Evolutionary conservation across 176 grass and related monocot genomes (phyloP).

Genomic region (Dactylis glomerata): DNA sequence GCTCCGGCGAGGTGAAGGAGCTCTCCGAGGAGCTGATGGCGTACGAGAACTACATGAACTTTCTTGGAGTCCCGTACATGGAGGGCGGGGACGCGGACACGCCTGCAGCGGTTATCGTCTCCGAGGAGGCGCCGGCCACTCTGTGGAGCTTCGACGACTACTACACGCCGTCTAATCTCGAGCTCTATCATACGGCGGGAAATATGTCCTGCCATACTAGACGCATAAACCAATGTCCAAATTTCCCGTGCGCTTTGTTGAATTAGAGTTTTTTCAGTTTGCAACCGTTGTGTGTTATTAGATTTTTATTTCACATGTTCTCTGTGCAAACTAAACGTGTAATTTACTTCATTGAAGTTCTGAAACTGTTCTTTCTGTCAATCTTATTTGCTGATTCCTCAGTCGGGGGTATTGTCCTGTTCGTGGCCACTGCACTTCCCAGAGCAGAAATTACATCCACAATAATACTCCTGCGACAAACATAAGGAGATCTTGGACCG

Average conservation of each 20-base stretch:
- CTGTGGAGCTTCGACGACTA: slow-evolving; percentile 77
- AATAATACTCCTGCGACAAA: no score
- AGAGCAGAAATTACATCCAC: background rate
- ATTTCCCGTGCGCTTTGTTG: background rate
- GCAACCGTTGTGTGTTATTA: background rate
- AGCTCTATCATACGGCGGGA: slow-evolving; percentile 1
- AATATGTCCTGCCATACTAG: background rate
- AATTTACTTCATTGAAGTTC: background rate
- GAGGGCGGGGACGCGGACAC: slow-evolving; percentile 33
- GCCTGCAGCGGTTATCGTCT: background rate
- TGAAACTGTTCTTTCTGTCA: background rate
- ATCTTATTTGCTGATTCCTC: background rate
- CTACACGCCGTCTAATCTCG: slow-evolving; percentile 5
- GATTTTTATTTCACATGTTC: background rate
- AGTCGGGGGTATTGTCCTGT: background rate
- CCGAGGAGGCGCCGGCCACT: slow-evolving; percentile 15
- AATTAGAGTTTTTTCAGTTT: background rate
- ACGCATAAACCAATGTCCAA: background rate
- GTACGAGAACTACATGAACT: slow-evolving; percentile 88
- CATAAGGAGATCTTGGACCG: background rate
- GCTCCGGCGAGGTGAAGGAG: slow-evolving; percentile 58
- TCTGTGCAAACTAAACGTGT: background rate
- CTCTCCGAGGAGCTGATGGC: slow-evolving; percentile 81
- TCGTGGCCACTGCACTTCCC: background rate
- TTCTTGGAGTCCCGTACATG: slow-evolving; percentile 88